Evolutionary conservation across 1,284 basidiomycete genomes (phyloP).

Genomic region (Pseudozyma sp.): DNA sequence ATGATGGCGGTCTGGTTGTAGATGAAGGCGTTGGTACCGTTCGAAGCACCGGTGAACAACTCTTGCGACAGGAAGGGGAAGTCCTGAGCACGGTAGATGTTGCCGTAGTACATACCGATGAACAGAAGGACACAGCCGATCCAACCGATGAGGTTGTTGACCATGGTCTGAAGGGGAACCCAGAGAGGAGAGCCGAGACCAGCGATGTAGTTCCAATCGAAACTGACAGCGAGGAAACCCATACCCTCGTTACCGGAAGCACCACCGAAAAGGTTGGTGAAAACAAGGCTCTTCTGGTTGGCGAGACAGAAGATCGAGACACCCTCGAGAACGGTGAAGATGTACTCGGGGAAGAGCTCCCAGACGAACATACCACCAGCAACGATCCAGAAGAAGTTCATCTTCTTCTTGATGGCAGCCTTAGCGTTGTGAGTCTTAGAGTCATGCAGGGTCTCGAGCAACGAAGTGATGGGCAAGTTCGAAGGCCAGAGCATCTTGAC

Average conservation of each 20-base stretch:
- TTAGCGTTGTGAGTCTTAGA: constrained; percentile 25
- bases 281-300: constrained; percentile 32
- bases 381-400: constrained; percentile 75
- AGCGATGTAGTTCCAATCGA: constrained; percentile 49
- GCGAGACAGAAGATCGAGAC: constrained; percentile 71
- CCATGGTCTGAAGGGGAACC: constrained; percentile 38
- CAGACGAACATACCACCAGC: constrained; percentile 41
- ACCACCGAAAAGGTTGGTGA: constrained; percentile 46
- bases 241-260: constrained; percentile 43
- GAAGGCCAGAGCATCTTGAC: constrained; percentile 67
- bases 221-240: constrained; percentile 37
- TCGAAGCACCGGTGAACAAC: constrained; percentile 25
- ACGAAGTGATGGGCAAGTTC: constrained; percentile 55
- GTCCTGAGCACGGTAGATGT: constrained; percentile 31
- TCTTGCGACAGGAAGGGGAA: constrained; percentile 44
- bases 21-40: constrained; percentile 34
- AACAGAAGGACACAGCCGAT: constrained; percentile 34
- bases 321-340: constrained; percentile 65
- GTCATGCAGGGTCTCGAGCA: constrained; percentile 61
- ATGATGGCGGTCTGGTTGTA: constrained; percentile 47
- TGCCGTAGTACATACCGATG: constrained; percentile 42
- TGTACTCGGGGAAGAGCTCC: constrained; percentile 72
- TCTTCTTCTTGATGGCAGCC: constrained; percentile 72
- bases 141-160: constrained; percentile 34
- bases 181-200: constrained; percentile 28